Evolutionary conservation across 768 basidiomycete species (phyloP).

Genomic region (Sporobolomyces phaffii): DNA sequence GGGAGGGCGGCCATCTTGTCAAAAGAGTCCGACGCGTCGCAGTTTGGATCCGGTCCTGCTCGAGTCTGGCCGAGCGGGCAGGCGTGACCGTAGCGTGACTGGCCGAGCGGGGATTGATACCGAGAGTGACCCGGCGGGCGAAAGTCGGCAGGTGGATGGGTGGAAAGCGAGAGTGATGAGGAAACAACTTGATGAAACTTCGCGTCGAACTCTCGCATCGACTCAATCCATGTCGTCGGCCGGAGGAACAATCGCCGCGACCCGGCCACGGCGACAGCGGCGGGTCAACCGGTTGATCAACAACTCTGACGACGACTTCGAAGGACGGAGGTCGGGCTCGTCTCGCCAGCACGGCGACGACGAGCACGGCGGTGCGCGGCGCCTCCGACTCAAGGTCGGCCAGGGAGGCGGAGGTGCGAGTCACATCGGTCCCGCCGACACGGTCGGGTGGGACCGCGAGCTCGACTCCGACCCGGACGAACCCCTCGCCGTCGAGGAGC

Average conservation of each 20-base stretch:
- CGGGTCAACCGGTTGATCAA: conserved; percentile 1
- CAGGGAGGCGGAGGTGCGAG: neutral
- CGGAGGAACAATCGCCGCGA: conserved; percentile 16
- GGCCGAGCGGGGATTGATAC: too few relatives aligned
- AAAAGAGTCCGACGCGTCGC: neutral
- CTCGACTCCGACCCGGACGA: conserved; percentile 87
- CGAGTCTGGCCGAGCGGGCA: too few relatives aligned
- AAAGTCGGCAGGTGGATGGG: too few relatives aligned
- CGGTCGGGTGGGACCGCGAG: conserved; percentile 85
- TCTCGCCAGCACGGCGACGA: neutral
- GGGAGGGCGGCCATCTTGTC: conserved; percentile 35
- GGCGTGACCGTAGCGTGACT: too few relatives aligned
- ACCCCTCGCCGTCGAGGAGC: conserved; percentile 91
- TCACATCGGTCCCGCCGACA: conserved; percentile 11
- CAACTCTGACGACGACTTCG: conserved; percentile 16
- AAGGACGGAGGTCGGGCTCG: neutral
- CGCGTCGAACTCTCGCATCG: too few relatives aligned
- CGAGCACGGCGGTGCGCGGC: neutral
- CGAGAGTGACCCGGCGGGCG: too few relatives aligned
- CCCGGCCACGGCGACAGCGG: conserved; percentile 12
- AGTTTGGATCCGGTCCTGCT: too few relatives aligned
- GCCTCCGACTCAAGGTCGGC: conserved; percentile 10
- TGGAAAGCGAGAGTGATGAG: neutral
- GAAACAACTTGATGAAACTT: neutral
- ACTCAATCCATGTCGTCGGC: neutral